Evolutionary conservation across 1,284 basidiomycete genomes (phyloP).

Genomic region (Ceratobasidium sp.): DNA sequence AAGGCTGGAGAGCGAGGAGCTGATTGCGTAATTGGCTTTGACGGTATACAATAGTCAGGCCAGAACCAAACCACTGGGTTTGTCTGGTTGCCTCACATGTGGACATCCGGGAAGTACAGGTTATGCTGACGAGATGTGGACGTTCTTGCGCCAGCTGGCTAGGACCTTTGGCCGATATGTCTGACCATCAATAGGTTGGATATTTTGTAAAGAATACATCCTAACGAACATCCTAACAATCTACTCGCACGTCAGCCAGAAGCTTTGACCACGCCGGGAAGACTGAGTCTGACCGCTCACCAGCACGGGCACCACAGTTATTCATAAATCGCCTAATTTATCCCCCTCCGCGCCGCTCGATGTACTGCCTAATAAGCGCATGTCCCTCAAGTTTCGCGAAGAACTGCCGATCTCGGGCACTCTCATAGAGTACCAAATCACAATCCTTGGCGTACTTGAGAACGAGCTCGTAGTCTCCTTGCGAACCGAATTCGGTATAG

Average conservation of each 20-base stretch:
- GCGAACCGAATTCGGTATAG: conserved; percentile 88
- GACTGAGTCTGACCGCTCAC: not conserved
- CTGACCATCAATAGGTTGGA: not conserved
- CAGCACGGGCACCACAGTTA: not conserved
- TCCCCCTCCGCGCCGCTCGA: conserved; percentile 68
- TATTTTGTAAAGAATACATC: not conserved
- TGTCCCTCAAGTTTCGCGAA: conserved; percentile 88
- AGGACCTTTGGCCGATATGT: not conserved
- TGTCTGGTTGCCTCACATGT: too few relatives aligned
- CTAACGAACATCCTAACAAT: too few relatives aligned
- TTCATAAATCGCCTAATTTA: not conserved
- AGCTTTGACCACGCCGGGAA: too few relatives aligned
- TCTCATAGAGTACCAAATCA: conserved; percentile 86
- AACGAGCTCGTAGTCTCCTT: conserved; percentile 89
- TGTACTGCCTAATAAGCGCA: conserved; percentile 81
- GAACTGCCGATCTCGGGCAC: conserved; percentile 77
- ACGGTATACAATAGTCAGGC: too few relatives aligned
- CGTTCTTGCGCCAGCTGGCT: too few relatives aligned
- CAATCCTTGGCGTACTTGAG: conserved; percentile 88
- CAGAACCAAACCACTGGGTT: too few relatives aligned
- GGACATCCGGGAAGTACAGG: too few relatives aligned
- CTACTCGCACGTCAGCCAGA: not conserved
- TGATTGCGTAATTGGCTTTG: too few relatives aligned
- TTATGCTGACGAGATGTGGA: too few relatives aligned
- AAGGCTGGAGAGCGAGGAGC: too few relatives aligned